Evolutionary conservation across 495 filamentous ascomycete genomes (phyloP).

Genomic region (Pseudomonodictys pantanalensis): DNA sequence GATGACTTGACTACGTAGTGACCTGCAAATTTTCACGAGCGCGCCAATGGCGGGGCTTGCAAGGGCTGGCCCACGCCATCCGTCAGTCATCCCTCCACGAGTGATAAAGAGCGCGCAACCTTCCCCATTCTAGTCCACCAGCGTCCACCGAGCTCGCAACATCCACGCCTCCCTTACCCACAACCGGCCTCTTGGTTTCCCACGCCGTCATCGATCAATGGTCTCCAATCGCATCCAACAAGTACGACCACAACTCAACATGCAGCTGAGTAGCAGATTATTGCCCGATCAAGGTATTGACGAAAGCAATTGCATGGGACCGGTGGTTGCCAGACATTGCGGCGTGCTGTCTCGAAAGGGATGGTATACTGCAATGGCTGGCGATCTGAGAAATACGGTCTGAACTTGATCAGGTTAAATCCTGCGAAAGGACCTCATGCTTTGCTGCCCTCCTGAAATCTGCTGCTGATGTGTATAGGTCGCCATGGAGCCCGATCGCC

Average conservation of each 20-base stretch:
- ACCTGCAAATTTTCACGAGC: too few relatives aligned
- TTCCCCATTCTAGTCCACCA: not conserved
- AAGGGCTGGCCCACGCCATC: too few relatives aligned
- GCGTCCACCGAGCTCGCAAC: not conserved
- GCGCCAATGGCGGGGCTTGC: too few relatives aligned
- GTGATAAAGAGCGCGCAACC: too few relatives aligned
- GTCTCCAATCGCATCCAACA: not conserved
- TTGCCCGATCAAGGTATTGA: slow-evolving; percentile 35
- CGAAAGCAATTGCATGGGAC: slow-evolving; percentile 33
- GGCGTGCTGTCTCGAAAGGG: slow-evolving; percentile 1
- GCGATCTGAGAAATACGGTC: slow-evolving; percentile 39
- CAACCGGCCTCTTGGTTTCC: not conserved
- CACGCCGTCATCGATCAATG: not conserved
- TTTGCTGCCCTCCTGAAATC: slow-evolving; percentile 11
- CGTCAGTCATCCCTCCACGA: too few relatives aligned
- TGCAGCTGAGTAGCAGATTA: slow-evolving; percentile 34
- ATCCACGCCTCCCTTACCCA: not conserved
- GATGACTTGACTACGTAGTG: too few relatives aligned
- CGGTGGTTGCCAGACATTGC: slow-evolving; percentile 28
- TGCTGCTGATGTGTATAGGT: slow-evolving; percentile 25
- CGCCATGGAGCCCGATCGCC: slow-evolving; percentile 13
- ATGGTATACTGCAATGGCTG: not conserved
- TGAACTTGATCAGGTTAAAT: slow-evolving; percentile 39
- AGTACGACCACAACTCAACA: slow-evolving; percentile 30
- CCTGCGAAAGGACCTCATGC: slow-evolving; percentile 39